phyloP scores from a whole-genome alignment of 306 rosid species.

The Heteromeles arbutifolia region DNA sequence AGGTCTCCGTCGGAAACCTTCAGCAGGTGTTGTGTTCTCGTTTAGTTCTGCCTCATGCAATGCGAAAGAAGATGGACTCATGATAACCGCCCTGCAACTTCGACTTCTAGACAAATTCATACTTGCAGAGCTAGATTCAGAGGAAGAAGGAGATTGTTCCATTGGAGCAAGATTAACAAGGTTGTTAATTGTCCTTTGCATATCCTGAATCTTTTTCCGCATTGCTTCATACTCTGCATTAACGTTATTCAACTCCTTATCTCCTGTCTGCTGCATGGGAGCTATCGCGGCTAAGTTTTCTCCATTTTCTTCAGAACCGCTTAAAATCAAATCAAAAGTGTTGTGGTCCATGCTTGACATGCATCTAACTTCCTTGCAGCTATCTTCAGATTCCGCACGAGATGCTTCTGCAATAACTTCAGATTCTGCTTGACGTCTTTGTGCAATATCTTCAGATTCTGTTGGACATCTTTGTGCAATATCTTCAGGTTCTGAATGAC shows the following conservation, averaged over 20 bases:
- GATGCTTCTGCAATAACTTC: not conserved
- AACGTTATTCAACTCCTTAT: constrained; percentile 16
- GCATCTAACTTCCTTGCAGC: constrained; percentile 51
- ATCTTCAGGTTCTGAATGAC: not conserved
- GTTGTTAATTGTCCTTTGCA: constrained; percentile 36
- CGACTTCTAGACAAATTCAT: constrained; percentile 33
- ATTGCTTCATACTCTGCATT: constrained; percentile 23
- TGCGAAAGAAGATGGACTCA: constrained; percentile 17
- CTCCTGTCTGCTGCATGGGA: constrained; percentile 8
- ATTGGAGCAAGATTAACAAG: constrained; percentile 31
- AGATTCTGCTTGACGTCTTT: constrained; percentile 9
- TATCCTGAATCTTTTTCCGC: constrained; percentile 31
- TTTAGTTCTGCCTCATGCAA: constrained; percentile 28
- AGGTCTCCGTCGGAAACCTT: constrained; percentile 12
- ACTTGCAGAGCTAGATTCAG: constrained; percentile 19
- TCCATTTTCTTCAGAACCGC: constrained; percentile 31
- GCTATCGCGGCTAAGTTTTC: constrained; percentile 11
- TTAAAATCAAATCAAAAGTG: constrained; percentile 2
- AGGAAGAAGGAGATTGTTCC: constrained; percentile 34
- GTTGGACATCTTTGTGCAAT: not conserved
- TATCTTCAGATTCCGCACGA: not conserved
- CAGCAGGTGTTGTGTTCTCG: constrained; percentile 9
- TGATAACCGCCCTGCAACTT: constrained; percentile 41
- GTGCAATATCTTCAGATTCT: constrained; percentile 22
- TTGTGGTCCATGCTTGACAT: constrained; percentile 18